phyloP scores from a whole-genome alignment of 768 basidiomycete species.

The Kockovaella imperatae region DNA sequence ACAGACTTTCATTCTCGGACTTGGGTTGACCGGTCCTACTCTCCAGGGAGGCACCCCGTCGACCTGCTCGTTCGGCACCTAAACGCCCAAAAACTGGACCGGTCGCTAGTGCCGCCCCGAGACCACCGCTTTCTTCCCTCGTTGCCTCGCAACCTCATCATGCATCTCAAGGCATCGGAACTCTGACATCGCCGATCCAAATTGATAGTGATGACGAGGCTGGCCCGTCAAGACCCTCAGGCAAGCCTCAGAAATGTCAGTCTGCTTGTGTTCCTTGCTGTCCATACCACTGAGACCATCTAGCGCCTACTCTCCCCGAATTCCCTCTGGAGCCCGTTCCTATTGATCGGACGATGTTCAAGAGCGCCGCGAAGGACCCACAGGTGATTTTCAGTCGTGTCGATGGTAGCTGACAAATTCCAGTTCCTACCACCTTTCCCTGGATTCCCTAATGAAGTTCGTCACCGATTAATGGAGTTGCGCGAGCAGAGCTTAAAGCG shows the following conservation, averaged over 20 bases:
- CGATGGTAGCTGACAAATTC: neutral
- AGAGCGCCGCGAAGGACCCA: slow-evolving; percentile 18
- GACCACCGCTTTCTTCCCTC: neutral
- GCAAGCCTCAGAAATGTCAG: neutral
- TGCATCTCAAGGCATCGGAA: neutral
- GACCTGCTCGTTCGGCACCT: too few relatives aligned
- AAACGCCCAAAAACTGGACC: slow-evolving; percentile 4
- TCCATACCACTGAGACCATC: neutral
- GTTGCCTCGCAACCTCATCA: neutral
- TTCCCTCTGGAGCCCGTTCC: slow-evolving; percentile 1
- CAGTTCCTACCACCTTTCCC: slow-evolving; percentile 33
- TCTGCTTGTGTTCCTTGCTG: neutral
- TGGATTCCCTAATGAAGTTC: slow-evolving; percentile 18
- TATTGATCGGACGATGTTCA: slow-evolving; percentile 16
- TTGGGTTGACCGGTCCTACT: neutral
- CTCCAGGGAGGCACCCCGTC: too few relatives aligned
- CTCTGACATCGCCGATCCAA: slow-evolving; percentile 2
- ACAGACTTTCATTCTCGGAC: neutral
- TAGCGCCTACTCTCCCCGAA: neutral
- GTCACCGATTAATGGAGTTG: slow-evolving; percentile 8
- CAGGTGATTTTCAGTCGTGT: slow-evolving; percentile 7
- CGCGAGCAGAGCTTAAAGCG: slow-evolving; percentile 14
- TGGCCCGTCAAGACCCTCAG: neutral
- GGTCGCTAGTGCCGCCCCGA: neutral
- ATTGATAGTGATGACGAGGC: slow-evolving; percentile 6